phyloP scores from a whole-genome alignment of 805 yeast species.

The Blastobotrys muscicola region DNA sequence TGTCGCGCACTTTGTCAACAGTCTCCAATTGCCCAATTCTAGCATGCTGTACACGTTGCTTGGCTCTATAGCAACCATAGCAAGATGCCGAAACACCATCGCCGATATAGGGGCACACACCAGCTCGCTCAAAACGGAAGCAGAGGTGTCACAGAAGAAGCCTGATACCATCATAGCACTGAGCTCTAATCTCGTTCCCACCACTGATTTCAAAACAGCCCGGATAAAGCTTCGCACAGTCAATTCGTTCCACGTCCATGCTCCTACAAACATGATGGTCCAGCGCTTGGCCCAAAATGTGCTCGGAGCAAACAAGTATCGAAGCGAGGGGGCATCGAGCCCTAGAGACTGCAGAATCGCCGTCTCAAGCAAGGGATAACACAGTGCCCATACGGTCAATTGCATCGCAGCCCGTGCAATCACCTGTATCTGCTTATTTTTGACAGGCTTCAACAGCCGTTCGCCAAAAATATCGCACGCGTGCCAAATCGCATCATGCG shows the following conservation, averaged over 20 bases:
- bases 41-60: not conserved
- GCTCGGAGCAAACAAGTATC: no score
- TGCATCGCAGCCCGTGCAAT: no score
- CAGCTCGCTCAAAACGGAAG: constrained; percentile 3
- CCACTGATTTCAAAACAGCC: no score
- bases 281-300: no score
- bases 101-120: constrained; percentile 6
- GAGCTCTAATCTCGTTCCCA: no score
- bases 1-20: not conserved
- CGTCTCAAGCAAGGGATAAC: not conserved
- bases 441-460: not conserved
- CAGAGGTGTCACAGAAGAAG: no score
- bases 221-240: no score
- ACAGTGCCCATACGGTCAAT: no score
- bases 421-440: no score
- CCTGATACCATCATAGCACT: no score
- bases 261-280: no score
- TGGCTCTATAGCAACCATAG: not conserved
- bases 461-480: not conserved
- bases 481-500: not conserved
- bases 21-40: constrained; percentile 1
- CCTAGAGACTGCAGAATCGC: constrained; percentile 1
- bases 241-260: no score
- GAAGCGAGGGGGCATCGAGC: not conserved
- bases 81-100: constrained; percentile 4